phyloP scores from a whole-genome alignment of 2,329 filamentous ascomycete species.

The Fusarium guadeloupense region DNA sequence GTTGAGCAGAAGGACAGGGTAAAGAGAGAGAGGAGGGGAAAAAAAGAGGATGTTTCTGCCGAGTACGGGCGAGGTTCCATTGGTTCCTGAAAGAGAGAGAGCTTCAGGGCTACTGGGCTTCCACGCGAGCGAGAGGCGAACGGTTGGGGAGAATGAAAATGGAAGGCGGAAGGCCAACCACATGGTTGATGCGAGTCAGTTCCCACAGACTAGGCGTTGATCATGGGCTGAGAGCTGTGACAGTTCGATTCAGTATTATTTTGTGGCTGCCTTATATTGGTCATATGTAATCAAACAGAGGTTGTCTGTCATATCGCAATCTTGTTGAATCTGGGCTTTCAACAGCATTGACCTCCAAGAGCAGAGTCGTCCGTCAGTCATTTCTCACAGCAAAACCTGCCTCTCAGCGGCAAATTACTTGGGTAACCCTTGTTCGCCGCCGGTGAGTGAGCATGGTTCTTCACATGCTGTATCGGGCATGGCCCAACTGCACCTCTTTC shows the following conservation, averaged over 20 bases:
- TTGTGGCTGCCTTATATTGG: not conserved
- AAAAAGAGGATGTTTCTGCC: not conserved
- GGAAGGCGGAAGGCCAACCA: constrained; percentile 18
- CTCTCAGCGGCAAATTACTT: constrained; percentile 19
- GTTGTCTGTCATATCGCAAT: not conserved
- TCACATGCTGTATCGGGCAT: constrained; percentile 39
- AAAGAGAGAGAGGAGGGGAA: too few relatives aligned
- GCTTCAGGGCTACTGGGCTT: constrained; percentile 28
- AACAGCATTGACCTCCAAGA: not conserved
- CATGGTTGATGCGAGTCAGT: constrained; percentile 39
- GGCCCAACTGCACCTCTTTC: constrained; percentile 31
- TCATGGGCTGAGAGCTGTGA: constrained; percentile 8
- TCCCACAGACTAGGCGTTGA: constrained; percentile 20
- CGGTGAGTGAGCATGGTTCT: constrained; percentile 37
- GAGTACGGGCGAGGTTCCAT: constrained; percentile 18
- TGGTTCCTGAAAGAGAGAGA: constrained; percentile 10
- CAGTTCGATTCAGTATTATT: not conserved
- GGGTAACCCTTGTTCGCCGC: constrained; percentile 14
- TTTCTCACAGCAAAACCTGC: constrained; percentile 1
- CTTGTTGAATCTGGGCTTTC: not conserved
- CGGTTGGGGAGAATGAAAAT: not conserved
- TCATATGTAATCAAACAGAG: constrained; percentile 7
- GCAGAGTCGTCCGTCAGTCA: constrained; percentile 3
- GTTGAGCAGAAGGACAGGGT: constrained; percentile 13
- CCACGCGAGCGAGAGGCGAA: constrained; percentile 2